phyloP scores from a whole-genome alignment of 202 grass and related monocot species.

The Carex arenaria region DNA sequence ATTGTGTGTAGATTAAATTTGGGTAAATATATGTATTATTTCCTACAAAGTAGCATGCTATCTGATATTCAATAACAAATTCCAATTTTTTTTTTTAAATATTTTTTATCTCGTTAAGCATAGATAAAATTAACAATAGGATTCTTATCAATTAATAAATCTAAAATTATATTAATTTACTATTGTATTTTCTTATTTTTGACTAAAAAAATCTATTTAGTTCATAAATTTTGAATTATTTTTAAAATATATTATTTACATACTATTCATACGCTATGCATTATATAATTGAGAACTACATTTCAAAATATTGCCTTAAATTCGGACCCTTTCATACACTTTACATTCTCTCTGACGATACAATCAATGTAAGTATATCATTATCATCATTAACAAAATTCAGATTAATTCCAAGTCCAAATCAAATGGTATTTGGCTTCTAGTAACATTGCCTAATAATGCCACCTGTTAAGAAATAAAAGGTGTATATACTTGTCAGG shows the following conservation, averaged over 20 bases:
- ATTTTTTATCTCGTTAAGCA: neutral
- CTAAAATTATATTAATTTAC: too few relatives aligned
- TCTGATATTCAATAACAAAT: neutral
- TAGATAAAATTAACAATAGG: neutral
- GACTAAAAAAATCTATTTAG: too few relatives aligned
- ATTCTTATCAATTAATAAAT: neutral
- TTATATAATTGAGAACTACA: neutral
- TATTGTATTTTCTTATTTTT: too few relatives aligned
- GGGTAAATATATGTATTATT: too few relatives aligned
- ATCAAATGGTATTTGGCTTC: conserved; percentile 7
- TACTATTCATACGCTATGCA: too few relatives aligned
- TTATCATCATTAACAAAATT: neutral
- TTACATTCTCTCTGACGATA: neutral
- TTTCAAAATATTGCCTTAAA: neutral
- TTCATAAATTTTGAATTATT: too few relatives aligned
- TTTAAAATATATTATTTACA: too few relatives aligned
- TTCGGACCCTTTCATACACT: neutral
- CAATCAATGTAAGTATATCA: neutral
- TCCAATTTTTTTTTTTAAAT: neutral
- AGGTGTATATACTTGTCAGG: neutral
- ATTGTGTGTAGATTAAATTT: too few relatives aligned
- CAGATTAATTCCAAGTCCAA: neutral
- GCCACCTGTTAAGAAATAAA: neutral
- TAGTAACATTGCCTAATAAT: neutral
- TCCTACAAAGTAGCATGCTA: neutral